Conservation (phyloP, 192 early-diverging fungal genomes). For the Allomyces macrogynus region DNA sequence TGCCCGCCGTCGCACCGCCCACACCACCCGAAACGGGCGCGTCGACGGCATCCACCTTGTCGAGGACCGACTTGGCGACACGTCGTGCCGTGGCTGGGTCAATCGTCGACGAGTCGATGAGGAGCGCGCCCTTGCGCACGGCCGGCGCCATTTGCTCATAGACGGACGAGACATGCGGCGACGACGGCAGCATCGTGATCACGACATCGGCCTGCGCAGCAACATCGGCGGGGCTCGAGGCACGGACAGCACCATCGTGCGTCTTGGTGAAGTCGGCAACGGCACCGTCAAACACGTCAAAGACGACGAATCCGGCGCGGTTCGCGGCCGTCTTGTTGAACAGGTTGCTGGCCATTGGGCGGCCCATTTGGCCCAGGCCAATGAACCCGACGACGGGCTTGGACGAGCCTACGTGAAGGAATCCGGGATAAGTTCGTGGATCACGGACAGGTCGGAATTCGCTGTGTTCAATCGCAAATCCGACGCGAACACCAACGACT, state of each 20-base stretch:
- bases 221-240: constrained; percentile 44
- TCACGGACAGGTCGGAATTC: too few species aligned
- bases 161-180: constrained; percentile 54
- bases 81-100: constrained; percentile 54
- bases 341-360: constrained; percentile 80
- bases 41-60: constrained; percentile 51
- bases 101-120: constrained; percentile 87
- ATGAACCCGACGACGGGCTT: constrained; percentile 49
- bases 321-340: constrained; percentile 20
- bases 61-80: constrained; percentile 39
- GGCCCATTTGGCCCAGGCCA: constrained; percentile 84
- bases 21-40: constrained; percentile 89
- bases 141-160: constrained; percentile 50
- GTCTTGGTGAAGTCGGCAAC: constrained; percentile 31
- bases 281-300: constrained; percentile 41
- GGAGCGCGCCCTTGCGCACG: constrained; percentile 21
- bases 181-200: constrained; percentile 80
- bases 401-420: too few species aligned
- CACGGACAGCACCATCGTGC: constrained; percentile 15
- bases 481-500: too few species aligned
- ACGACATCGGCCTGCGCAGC: constrained; percentile 50
- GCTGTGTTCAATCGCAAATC: too few species aligned
- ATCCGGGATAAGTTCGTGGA: too few species aligned
- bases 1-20: constrained; percentile 65
- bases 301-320: constrained; percentile 36